Conservation (phyloP, 768 basidiomycete species). For the Tulasnella sp. region DNA sequence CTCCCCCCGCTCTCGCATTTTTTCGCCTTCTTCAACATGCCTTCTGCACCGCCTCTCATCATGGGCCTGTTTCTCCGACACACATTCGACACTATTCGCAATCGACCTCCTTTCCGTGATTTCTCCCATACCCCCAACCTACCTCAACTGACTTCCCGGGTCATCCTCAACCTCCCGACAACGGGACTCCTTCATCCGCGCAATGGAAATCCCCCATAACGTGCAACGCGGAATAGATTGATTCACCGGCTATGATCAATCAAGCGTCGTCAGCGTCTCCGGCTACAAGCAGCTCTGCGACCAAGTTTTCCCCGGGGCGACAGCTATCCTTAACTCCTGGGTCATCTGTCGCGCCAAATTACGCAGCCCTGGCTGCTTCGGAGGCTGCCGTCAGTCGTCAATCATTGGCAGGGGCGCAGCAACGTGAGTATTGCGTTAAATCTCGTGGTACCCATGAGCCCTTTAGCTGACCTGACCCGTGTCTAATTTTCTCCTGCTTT, state of each 20-base stretch:
- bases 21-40: background rate
- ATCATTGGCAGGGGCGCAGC: background rate
- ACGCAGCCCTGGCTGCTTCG: background rate
- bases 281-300: background rate
- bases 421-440: background rate
- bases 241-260: background rate
- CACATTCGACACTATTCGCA: background rate
- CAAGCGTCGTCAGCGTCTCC: background rate
- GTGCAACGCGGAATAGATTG: background rate
- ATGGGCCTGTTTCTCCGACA: conserved; percentile 6
- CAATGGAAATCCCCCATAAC: background rate
- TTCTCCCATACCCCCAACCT: background rate
- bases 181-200: background rate
- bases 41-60: background rate
- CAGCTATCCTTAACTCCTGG: background rate
- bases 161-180: background rate
- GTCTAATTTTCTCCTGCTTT: background rate
- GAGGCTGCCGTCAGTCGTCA: background rate
- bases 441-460: background rate
- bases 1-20: background rate
- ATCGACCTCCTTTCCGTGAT: background rate
- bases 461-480: background rate
- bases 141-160: background rate
- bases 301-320: background rate
- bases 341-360: background rate